phyloP scores from a whole-genome alignment of 805 yeast genomes.

The Metahyphopichia silvanorum region DNA sequence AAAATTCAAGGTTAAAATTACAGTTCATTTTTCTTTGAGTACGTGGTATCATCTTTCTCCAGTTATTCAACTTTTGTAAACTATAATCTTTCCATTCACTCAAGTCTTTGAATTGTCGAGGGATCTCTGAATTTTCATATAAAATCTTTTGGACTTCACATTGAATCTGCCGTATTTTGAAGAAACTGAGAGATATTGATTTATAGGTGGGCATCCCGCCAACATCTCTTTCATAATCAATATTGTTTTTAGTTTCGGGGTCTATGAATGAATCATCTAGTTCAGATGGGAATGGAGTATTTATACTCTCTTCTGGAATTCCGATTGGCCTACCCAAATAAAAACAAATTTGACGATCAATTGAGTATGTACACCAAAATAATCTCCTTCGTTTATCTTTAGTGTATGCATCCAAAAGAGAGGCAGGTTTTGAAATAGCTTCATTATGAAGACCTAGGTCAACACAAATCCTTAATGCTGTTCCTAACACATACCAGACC shows the following conservation, averaged over 20 bases:
- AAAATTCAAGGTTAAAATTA: conserved; percentile 66
- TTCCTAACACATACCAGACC: conserved; percentile 87
- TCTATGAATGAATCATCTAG: conserved; percentile 69
- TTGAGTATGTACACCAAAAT: conserved; percentile 86
- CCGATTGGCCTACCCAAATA: conserved; percentile 88
- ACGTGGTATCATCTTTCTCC: conserved; percentile 61
- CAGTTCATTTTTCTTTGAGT: conserved; percentile 63
- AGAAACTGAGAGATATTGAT: conserved; percentile 61
- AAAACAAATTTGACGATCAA: conserved; percentile 84
- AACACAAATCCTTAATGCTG: conserved; percentile 73
- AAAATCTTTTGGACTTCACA: conserved; percentile 70
- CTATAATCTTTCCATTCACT: conserved; percentile 63
- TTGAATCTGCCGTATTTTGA: conserved; percentile 69
- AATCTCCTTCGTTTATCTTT: conserved; percentile 70
- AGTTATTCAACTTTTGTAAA: conserved; percentile 49
- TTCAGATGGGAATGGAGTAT: conserved; percentile 67
- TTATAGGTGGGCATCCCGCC: conserved; percentile 59
- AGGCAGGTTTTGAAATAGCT: conserved; percentile 11
- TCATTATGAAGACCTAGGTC: conserved; percentile 86
- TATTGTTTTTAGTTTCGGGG: conserved; percentile 21
- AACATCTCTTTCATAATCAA: conserved; percentile 39
- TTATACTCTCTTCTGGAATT: conserved; percentile 76
- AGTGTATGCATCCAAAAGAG: conserved; percentile 48
- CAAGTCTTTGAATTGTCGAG: conserved; percentile 53
- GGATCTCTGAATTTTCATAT: conserved; percentile 70